Conservation (phyloP, 129 eudicot species). For the Flaveria brownii region DNA sequence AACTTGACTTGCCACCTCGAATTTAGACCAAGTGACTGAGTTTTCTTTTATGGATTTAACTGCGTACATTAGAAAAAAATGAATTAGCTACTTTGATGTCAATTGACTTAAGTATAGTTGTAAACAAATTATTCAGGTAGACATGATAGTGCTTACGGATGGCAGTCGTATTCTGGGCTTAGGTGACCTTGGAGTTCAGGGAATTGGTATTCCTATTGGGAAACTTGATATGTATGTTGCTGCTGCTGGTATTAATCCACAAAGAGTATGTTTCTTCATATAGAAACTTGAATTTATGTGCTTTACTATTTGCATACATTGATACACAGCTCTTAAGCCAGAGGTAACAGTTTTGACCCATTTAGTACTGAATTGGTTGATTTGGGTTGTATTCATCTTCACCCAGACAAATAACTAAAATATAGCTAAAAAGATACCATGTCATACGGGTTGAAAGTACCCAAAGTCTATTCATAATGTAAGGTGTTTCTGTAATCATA, state of each 20-base stretch:
- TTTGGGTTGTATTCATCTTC: background rate
- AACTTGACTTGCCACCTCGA: background rate
- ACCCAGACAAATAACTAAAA: background rate
- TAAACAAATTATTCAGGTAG: constrained; percentile 16
- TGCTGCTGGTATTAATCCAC: constrained; percentile 15
- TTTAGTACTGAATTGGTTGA: background rate
- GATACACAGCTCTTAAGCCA: background rate
- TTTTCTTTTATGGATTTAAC: background rate
- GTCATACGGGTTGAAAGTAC: background rate
- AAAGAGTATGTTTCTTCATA: constrained; percentile 8
- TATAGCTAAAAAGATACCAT: background rate
- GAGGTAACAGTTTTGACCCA: background rate
- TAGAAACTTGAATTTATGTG: background rate
- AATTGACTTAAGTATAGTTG: background rate
- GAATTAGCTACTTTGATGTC: background rate
- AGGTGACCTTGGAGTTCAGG: constrained; percentile 24
- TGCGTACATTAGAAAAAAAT: background rate
- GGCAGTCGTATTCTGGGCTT: constrained; percentile 21
- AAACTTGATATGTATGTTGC: constrained; percentile 21
- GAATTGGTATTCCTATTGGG: constrained; percentile 17
- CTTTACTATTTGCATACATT: background rate
- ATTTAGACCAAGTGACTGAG: background rate
- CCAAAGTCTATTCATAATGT: background rate
- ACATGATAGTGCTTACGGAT: constrained; percentile 24
- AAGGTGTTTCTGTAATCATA: background rate